Evolutionary conservation across 305 asterid species (phyloP).

Genomic region (Fraxinus dipetala): DNA sequence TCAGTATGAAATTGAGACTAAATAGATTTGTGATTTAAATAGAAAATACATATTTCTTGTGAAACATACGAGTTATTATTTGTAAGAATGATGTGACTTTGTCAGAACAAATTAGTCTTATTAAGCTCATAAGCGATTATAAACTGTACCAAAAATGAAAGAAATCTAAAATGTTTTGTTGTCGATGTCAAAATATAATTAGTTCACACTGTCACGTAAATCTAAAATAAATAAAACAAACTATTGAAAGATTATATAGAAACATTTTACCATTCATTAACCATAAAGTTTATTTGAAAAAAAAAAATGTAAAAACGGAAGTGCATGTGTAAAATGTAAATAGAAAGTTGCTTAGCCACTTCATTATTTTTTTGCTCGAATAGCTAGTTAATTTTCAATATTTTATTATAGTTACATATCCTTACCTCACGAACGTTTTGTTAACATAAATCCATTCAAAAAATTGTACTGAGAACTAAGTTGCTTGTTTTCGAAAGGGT

Average conservation of each 20-base stretch:
- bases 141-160: no score
- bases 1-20: not conserved
- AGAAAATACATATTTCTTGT: not conserved
- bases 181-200: not conserved
- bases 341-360: not conserved
- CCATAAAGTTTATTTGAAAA: not conserved
- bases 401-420: not conserved
- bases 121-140: no score
- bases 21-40: not conserved
- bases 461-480: not conserved
- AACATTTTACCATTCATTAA: not conserved
- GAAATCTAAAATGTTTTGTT: not conserved
- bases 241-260: not conserved
- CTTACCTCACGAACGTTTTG: not conserved
- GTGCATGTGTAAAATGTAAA: not conserved
- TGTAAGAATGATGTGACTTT: not conserved
- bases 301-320: not conserved
- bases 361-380: no score
- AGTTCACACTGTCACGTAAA: not conserved
- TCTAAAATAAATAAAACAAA: not conserved
- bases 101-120: no score
- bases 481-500: slow-evolving; percentile 5
- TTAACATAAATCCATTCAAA: no score
- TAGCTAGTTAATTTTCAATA: not conserved
- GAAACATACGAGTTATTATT: not conserved